Evolutionary conservation across 169 alveolate genomes (phyloP).

Genomic region (Cryptosporidium parvum): DNA sequence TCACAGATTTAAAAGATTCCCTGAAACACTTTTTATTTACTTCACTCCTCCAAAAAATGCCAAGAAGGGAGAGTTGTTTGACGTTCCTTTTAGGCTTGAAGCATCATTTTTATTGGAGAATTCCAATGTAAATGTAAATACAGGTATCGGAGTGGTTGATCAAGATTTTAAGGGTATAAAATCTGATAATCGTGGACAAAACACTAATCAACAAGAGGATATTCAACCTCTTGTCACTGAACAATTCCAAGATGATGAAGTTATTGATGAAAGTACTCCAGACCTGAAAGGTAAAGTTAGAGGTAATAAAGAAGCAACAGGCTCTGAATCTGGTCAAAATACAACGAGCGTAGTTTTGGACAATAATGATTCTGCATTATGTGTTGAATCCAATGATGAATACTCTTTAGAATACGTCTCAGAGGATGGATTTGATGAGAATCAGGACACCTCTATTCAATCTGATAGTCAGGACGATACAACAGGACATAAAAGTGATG

Average conservation of each 20-base stretch:
- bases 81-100: slow-evolving; percentile 89
- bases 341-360: background rate
- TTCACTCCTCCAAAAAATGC: slow-evolving; percentile 87
- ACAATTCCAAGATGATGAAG: background rate
- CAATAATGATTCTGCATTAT: background rate
- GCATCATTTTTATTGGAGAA: slow-evolving; percentile 81
- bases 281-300: background rate
- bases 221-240: background rate
- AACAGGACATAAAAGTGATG: background rate
- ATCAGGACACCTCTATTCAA: slow-evolving; percentile 10
- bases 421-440: slow-evolving; percentile 58
- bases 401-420: slow-evolving; percentile 51
- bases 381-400: slow-evolving; percentile 38
- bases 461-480: slow-evolving; percentile 32
- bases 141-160: slow-evolving; percentile 13
- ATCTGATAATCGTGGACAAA: background rate
- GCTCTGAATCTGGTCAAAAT: background rate
- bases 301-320: slow-evolving; percentile 13
- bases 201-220: background rate
- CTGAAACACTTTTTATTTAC: slow-evolving; percentile 88
- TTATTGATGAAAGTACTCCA: background rate
- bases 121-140: background rate
- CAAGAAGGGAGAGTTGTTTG: slow-evolving; percentile 91
- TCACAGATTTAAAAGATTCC: slow-evolving; percentile 84
- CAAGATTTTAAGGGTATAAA: background rate